Evolutionary conservation across 2,329 filamentous ascomycete species (phyloP).

Genomic region (Xylaria sp.): DNA sequence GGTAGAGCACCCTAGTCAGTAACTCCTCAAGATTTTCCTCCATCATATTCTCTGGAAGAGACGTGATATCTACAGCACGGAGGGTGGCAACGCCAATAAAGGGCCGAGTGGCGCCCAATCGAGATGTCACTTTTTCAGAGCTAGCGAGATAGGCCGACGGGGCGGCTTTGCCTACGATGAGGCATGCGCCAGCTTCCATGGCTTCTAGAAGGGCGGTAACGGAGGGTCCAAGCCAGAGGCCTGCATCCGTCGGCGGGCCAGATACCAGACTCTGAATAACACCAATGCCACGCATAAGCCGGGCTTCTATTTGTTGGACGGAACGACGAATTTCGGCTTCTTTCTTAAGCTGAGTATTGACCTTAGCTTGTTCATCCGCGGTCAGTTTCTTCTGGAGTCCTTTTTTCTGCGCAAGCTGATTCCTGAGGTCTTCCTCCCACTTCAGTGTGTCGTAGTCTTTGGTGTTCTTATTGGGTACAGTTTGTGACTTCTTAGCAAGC

Average conservation of each 20-base stretch:
- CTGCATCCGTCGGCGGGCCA: conserved; percentile 88
- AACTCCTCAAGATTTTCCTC: conserved; percentile 86
- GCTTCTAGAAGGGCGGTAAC: conserved; percentile 77
- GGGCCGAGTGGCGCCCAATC: conserved; percentile 78
- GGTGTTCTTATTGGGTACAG: conserved; percentile 82
- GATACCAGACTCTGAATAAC: conserved; percentile 84
- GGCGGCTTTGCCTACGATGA: conserved; percentile 83
- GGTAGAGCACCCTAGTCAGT: conserved; percentile 88
- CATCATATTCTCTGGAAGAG: conserved; percentile 76
- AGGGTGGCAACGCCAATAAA: conserved; percentile 91
- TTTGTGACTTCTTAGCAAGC: conserved; percentile 80
- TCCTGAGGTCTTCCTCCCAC: conserved; percentile 93
- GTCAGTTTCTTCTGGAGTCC: conserved; percentile 91
- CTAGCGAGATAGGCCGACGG: conserved; percentile 83
- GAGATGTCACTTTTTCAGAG: conserved; percentile 76
- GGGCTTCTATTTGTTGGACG: conserved; percentile 75
- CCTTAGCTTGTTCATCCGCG: conserved; percentile 86
- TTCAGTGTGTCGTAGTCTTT: conserved; percentile 97
- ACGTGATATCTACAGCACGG: conserved; percentile 77
- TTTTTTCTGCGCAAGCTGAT: conserved; percentile 91
- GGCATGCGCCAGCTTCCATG: conserved; percentile 81
- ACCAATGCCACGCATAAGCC: conserved; percentile 82
- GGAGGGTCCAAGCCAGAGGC: conserved; percentile 86
- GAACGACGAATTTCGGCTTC: conserved; percentile 80
- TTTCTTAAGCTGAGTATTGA: conserved; percentile 89